Conservation (phyloP, 108 stramenopile genomes). For the Pseudonitzschia pungens region DNA sequence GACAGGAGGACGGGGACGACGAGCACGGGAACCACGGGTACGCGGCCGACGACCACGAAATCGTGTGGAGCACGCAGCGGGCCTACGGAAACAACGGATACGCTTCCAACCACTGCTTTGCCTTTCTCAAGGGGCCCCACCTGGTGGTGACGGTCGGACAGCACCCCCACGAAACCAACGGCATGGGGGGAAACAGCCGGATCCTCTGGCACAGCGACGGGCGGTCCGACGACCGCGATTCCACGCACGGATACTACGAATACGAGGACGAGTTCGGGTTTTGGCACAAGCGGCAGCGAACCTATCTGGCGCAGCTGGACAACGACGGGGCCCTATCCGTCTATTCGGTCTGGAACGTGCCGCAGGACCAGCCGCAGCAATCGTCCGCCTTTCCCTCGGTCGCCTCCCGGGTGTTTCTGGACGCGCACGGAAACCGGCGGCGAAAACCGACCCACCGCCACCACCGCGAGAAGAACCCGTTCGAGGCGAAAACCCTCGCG, state of each 20-base stretch:
- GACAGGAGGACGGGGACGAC: not conserved
- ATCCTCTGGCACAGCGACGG: constrained; percentile 62
- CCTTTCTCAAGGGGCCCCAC: constrained; percentile 50
- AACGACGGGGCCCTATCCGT: constrained; percentile 74
- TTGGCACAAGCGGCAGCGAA: constrained; percentile 23
- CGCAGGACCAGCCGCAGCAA: constrained; percentile 14
- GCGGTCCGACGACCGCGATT: constrained; percentile 13
- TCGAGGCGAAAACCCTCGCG: too few species aligned
- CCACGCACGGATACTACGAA: constrained; percentile 29
- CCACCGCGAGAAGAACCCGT: not conserved
- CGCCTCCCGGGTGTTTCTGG: not conserved
- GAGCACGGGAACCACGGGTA: constrained; percentile 2
- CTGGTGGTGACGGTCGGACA: constrained; percentile 40
- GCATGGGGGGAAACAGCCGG: constrained; percentile 5
- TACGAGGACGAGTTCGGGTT: constrained; percentile 32
- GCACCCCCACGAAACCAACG: constrained; percentile 11
- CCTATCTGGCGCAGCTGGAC: constrained; percentile 68
- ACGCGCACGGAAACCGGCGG: not conserved
- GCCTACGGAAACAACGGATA: constrained; percentile 1
- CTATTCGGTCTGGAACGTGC: constrained; percentile 41
- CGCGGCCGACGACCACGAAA: not conserved
- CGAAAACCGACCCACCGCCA: not conserved
- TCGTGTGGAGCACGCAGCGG: constrained; percentile 11
- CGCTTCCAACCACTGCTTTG: constrained; percentile 41
- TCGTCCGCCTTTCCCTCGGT: not conserved